Evolutionary conservation across 2,329 filamentous ascomycete species (phyloP).

Genomic region (Pseudogymnoascus sp.): DNA sequence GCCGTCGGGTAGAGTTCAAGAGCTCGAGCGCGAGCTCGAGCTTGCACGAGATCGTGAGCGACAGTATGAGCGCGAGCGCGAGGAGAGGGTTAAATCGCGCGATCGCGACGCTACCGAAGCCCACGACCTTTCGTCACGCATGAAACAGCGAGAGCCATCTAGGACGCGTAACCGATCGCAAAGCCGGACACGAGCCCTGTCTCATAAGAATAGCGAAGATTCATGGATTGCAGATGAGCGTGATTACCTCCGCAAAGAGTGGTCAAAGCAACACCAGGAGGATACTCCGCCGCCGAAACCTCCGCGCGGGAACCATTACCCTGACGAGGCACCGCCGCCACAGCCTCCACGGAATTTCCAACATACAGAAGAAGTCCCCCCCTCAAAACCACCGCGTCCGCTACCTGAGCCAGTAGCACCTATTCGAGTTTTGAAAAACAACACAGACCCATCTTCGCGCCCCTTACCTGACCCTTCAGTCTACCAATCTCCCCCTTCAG

Average conservation of each 20-base stretch:
- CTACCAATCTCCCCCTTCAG: constrained; percentile 15
- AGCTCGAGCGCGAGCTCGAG: constrained; percentile 68
- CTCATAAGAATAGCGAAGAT: constrained; percentile 32
- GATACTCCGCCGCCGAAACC: constrained; percentile 13
- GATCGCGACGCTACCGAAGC: constrained; percentile 23
- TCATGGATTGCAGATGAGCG: constrained; percentile 43
- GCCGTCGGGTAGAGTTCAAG: constrained; percentile 57
- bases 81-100: constrained; percentile 34
- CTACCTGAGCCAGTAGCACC: constrained; percentile 26
- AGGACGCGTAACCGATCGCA: constrained; percentile 22
- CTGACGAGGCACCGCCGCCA: constrained; percentile 15
- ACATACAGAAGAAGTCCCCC: constrained; percentile 14
- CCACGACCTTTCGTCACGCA: constrained; percentile 24
- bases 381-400: constrained; percentile 25
- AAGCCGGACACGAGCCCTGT: constrained; percentile 23
- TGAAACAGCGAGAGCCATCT: constrained; percentile 22
- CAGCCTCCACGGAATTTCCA: background rate
- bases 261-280: constrained; percentile 22
- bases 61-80: constrained; percentile 52
- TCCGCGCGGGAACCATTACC: constrained; percentile 17
- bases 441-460: constrained; percentile 29
- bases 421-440: constrained; percentile 25
- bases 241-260: constrained; percentile 42
- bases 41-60: constrained; percentile 58
- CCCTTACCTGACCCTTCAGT: constrained; percentile 30